These are phyloP conservation scores for Ganoderma meredithae DNA, from an alignment of 1,284 basidiomycete species.

Conservation along the genomic window DNA sequence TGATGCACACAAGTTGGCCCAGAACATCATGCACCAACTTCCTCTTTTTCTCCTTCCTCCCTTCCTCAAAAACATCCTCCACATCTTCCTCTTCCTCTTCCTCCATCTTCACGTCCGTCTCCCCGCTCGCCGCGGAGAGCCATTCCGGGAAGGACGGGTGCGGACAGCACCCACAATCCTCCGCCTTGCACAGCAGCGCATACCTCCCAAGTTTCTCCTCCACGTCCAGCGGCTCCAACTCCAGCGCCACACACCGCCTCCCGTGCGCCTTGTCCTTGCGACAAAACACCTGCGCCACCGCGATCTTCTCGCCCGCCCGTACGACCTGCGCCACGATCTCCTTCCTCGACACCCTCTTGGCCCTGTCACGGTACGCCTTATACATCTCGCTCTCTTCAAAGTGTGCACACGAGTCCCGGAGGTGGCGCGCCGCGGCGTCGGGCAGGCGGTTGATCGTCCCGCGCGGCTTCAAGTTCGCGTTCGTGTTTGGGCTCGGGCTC, in stretches of 20 bases:
- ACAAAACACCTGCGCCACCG: constrained; percentile 14
- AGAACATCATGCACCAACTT: neutral
- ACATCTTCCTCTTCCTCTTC: neutral
- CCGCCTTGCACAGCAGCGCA: constrained; percentile 10
- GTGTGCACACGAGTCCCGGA: constrained; percentile 7
- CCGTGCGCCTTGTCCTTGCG: constrained; percentile 1
- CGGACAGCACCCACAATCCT: constrained; percentile 12
- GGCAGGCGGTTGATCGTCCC: constrained; percentile 14
- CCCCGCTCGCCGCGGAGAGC: neutral
- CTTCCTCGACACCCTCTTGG: neutral
- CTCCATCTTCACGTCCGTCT: neutral
- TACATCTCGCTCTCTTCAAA: constrained; percentile 10
- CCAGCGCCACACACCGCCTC: constrained; percentile 3
- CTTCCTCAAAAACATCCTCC: no score
- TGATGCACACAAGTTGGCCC: neutral
- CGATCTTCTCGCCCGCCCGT: constrained; percentile 9
- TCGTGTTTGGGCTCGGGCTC: neutral
- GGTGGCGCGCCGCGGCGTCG: constrained; percentile 9
- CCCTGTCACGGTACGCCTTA: neutral
- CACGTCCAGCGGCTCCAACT: constrained; percentile 4
- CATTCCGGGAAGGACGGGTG: constrained; percentile 5
- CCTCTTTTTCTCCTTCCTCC: neutral
- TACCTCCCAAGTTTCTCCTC: constrained; percentile 8
- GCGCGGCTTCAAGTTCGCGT: neutral
- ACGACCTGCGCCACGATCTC: constrained; percentile 9